A percentile compares a stretch with the other conserved stretches of the same genome.
Conservation (phyloP, 768 basidiomycete species). For the Amanita thiersii region DNA sequence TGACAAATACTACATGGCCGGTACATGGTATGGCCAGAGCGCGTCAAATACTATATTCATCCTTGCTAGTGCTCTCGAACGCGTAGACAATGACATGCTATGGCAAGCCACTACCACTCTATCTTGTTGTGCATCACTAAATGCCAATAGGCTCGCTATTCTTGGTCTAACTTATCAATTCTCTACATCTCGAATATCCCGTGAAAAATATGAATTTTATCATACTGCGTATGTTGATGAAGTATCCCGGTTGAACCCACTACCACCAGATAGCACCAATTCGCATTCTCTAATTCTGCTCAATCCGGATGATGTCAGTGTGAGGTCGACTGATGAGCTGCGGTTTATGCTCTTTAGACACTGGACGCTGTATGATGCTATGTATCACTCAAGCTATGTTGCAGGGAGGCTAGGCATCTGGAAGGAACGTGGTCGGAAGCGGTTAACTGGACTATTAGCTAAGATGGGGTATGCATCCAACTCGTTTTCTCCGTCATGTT, state of each 20-base stretch:
- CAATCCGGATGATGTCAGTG: slow-evolving; percentile 76
- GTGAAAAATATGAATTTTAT: slow-evolving; percentile 75
- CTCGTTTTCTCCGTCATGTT: background rate
- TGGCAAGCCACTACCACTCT: slow-evolving; percentile 54
- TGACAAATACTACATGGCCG: slow-evolving; percentile 76
- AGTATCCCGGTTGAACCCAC: slow-evolving; percentile 83
- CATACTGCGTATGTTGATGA: slow-evolving; percentile 83
- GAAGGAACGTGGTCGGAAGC: slow-evolving; percentile 89
- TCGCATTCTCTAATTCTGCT: slow-evolving; percentile 34
- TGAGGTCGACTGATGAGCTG: slow-evolving; percentile 82
- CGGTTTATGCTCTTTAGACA: slow-evolving; percentile 93
- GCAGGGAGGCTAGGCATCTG: slow-evolving; percentile 93
- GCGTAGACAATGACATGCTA: slow-evolving; percentile 87
- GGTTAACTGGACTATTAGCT: slow-evolving; percentile 83
- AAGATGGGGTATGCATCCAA: slow-evolving; percentile 84
- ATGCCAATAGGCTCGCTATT: slow-evolving; percentile 69
- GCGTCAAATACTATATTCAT: slow-evolving; percentile 85
- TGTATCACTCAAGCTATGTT: slow-evolving; percentile 96
- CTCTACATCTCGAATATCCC: slow-evolving; percentile 77
- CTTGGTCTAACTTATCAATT: slow-evolving; percentile 94
- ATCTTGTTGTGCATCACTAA: slow-evolving; percentile 5
- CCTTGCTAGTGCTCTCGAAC: slow-evolving; percentile 83
- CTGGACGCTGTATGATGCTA: slow-evolving; percentile 97
- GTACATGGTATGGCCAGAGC: slow-evolving; percentile 85
- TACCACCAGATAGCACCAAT: slow-evolving; percentile 30